Base-by-base conservation (phyloP, 139 green algal genomes). In the Chlorella sp. region DNA sequence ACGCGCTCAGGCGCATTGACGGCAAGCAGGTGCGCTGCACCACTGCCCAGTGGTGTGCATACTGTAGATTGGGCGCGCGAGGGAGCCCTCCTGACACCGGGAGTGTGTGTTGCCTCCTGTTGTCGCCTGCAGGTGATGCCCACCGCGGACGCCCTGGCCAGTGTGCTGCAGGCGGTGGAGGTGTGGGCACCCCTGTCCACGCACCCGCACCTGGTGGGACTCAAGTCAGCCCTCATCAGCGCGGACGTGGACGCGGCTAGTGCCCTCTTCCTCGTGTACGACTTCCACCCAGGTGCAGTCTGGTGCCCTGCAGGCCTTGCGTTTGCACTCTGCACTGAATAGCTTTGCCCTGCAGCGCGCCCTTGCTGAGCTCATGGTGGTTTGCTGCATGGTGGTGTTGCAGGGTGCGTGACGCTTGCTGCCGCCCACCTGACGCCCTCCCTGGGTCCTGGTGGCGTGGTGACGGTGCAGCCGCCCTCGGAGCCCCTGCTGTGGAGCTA, bases 401-500 rank as follows among this genome's bases (percentile, higher is more conserved):
- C 77, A 78, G 82, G 66, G 32, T 80, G 78, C 31, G 73, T 90
- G 51, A 86, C 83, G 31, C 82, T 96, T 62, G 69, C 78, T 32
- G 69, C 70, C 2, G 70, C 70, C 20, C 75, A 81, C 65, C 70
- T 81, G 24, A 34, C 66, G 49, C 75, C 75, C 27, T 30, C 67
- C 3, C 83, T 74, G 74, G 70, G 34, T 26, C 30, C 64, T 2
- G 74, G 42, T 6, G 63, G 64, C 35, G 62, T 77, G 30, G 69
- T 60, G 17, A 49, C 69, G 10, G 74, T 77, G 49, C 73, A 82
- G 35, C 76, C 83, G 27, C 74, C 82, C 3, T 84, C 65, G 29
- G 93, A 97, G 81, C 80, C 92, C 62, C 62, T 87, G 77, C 80
- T 97, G 63, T 97, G 93, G 93, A 85, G 78, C 59, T 97, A 97